phyloP scores from a whole-genome alignment of 2,329 filamentous ascomycete genomes.

The Iodosphaeria phyllophila region DNA sequence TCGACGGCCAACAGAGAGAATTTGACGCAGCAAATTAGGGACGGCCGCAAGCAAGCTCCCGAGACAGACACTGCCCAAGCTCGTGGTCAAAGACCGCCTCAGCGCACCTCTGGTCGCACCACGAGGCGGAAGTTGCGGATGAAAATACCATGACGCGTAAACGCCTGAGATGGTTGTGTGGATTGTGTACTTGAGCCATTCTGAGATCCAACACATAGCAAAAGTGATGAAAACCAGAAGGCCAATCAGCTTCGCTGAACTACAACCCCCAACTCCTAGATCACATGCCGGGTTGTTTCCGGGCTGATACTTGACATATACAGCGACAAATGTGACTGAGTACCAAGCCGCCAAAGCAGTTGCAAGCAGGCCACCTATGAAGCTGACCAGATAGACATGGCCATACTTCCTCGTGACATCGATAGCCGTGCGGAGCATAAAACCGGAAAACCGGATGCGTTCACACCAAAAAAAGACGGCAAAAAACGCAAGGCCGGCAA shows the following conservation, averaged over 20 bases:
- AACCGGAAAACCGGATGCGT: slow-evolving; percentile 74
- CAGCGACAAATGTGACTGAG: slow-evolving; percentile 64
- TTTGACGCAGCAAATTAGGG: slow-evolving; percentile 67
- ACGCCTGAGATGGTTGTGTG: slow-evolving; percentile 76
- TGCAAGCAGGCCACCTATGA: slow-evolving; percentile 62
- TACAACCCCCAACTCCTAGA: slow-evolving; percentile 42
- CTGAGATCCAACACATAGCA: slow-evolving; percentile 82
- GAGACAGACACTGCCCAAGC: slow-evolving; percentile 77
- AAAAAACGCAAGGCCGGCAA: slow-evolving; percentile 61
- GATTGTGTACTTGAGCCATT: slow-evolving; percentile 86
- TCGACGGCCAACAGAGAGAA: slow-evolving; percentile 60
- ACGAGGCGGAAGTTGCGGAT: slow-evolving; percentile 47
- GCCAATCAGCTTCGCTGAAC: slow-evolving; percentile 61
- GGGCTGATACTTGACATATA: slow-evolving; percentile 73
- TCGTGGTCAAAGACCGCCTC: slow-evolving; percentile 68
- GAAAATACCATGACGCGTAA: slow-evolving; percentile 90
- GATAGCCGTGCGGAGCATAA: slow-evolving; percentile 77
- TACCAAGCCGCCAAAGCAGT: slow-evolving; percentile 72
- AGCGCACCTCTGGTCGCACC: slow-evolving; percentile 71
- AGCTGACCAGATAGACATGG: slow-evolving; percentile 70
- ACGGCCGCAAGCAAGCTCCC: slow-evolving; percentile 76
- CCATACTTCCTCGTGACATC: slow-evolving; percentile 71
- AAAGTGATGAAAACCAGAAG: slow-evolving; percentile 78
- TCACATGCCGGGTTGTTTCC: slow-evolving; percentile 32
- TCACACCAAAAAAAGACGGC: slow-evolving; percentile 81